phyloP scores from a whole-genome alignment of 2,329 filamentous ascomycete genomes.

The Colletotrichum sansevieriae region DNA sequence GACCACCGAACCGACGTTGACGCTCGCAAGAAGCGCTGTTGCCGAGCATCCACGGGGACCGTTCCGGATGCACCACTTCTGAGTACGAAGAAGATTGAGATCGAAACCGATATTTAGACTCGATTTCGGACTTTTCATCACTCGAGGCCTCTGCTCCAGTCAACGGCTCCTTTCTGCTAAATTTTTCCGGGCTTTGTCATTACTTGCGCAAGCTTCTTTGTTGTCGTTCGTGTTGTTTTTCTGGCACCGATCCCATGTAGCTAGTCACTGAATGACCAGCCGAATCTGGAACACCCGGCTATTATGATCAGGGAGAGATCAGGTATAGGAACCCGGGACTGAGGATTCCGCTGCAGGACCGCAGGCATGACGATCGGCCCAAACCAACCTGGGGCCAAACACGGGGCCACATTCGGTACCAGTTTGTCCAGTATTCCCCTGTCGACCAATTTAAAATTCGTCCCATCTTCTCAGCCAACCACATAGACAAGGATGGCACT shows the following conservation, averaged over 20 bases:
- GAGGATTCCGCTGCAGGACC: constrained; percentile 40
- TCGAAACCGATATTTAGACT: constrained; percentile 1
- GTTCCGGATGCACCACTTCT: constrained; percentile 32
- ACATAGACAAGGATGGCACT: constrained; percentile 26
- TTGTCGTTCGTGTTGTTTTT: constrained; percentile 5
- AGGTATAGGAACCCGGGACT: constrained; percentile 41
- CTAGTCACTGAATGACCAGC: constrained; percentile 2
- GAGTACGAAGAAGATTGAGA: constrained; percentile 7
- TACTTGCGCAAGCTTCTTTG: background rate
- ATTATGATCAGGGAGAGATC: constrained; percentile 38
- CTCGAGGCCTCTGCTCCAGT: background rate
- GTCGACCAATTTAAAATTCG: constrained; percentile 39
- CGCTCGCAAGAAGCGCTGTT: constrained; percentile 18
- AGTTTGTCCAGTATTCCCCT: constrained; percentile 20
- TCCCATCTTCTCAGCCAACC: constrained; percentile 41
- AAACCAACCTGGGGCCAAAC: constrained; percentile 31
- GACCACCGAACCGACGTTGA: background rate
- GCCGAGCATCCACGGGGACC: constrained; percentile 31
- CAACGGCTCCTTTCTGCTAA: background rate
- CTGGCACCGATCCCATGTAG: constrained; percentile 14
- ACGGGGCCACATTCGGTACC: constrained; percentile 38
- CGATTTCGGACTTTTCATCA: background rate
- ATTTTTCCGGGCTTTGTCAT: background rate
- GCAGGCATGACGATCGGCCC: constrained; percentile 41
- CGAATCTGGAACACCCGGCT: constrained; percentile 18